Evolutionary conservation across 2,329 filamentous ascomycete species (phyloP), one percentile per base, ranked within the genome.

Genomic region (Myriangium duriaei): DNA sequence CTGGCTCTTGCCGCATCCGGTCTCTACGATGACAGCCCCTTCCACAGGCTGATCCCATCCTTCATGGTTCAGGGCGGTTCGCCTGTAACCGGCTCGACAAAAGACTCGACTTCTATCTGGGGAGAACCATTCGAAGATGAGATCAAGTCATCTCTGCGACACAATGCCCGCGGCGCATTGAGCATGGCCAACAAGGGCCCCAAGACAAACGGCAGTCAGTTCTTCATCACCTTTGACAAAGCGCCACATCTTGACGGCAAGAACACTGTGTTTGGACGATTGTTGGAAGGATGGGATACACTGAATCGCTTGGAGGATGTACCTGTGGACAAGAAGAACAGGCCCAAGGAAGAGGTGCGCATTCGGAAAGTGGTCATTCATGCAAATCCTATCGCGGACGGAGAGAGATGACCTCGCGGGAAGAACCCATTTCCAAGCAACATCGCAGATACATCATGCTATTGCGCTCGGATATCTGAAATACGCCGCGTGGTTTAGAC

Each of bases 121-220:
- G 74, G 74, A 47, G 68, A 64, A 16, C 46, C 61, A 41, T 91
- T 91, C 54, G 81, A 82, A 42, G 83, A 92, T 60, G 83, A 92
- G 65, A 83, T 95, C 51, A 70, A 74, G 40, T 63, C 77, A 1
- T 65, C 66, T 3, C 68, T 98, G 39, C 85, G 86, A 55, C 91
- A 96, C 65, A 92, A 87, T 1, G 86, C 86, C 35, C 85, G 88
- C 5, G 91, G 91, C 1, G 71, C 96, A 13, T 65, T 98, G 50
- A 87, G 80, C 63, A 96, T 96, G 91, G 91, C 91, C 46, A 98
- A 98, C 62, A 79, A 82, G 16, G 91, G 91, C 0, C 82, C 85
- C 11, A 76, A 93, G 57, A 94, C 88, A 30, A 96, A 96, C 58
- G 91, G 91, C 19, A 85, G 79, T 45, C 83, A 92, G 56, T 92